Evolutionary conservation across 352 stramenopile genomes (phyloP), one percentile per base, ranked within the genome.

Genomic region (Phytophthora pseudosyringae): DNA sequence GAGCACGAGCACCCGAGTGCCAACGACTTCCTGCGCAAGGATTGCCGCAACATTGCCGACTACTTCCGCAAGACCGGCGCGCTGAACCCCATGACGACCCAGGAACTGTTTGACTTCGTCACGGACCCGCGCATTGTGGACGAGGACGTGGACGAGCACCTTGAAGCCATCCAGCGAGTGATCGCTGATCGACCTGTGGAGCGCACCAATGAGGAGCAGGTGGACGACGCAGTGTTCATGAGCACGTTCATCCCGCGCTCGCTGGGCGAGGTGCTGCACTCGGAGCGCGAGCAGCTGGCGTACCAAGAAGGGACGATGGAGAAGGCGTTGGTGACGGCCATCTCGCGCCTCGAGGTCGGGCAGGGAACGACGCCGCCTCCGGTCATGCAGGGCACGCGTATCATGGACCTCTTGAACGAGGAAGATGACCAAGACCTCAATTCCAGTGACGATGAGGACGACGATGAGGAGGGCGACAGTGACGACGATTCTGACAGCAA

Each of bases 1-100:
- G 97, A 99, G 73, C 85, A 98, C 74, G 96, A 99, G 69, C 98
- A 99, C 82, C 98, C 98, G 21, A 95, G 93, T 28, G 96, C 97
- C 1, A 81, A 98, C 46, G 95, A 99, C 46, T 99, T 99, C 73
- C 74, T 99, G 46, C 91, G 97, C 31, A 99, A 98, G 65, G 98
- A 99, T 83, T 98, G 90, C 54, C 87, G 91, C 47, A 99, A 99
- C 75, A 93, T 99, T 26, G 98, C 97, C 62, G 95, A 98, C 59
- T 99, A 98, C 73, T 99, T 99, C 79, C 71, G 73, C 45, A 97
- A 97, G 66, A 90, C 96, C 51, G 83, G 82, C 13, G 81, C 80
- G 9, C 65, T 99, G 3, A 93, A 94, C 68, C 88, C 97, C 26
- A 98, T 99, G 93, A 96, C 85, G 3, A 98, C 89, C 18, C 82